Conservation (phyloP, 805 yeast genomes). For the Teunomyces stri region DNA sequence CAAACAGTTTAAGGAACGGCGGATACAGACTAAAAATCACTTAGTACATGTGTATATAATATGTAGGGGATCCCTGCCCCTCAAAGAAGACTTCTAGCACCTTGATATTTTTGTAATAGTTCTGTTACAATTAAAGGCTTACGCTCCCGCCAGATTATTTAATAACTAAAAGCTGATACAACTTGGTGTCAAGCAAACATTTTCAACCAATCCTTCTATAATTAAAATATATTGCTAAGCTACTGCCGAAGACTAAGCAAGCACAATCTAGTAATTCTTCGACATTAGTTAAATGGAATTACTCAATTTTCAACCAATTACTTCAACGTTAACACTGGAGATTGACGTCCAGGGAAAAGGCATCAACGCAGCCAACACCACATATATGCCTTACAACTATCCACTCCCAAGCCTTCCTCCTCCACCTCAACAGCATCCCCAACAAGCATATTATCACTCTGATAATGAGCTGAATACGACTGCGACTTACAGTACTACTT, state of each 20-base stretch:
- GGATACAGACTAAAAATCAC: conserved; percentile 3
- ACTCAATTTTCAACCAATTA: conserved; percentile 1
- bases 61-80: conserved; percentile 1
- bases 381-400: conserved; percentile 2
- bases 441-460: conserved; percentile 3
- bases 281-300: conserved; percentile 2
- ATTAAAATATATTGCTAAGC: neutral
- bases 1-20: conserved; percentile 2
- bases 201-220: neutral
- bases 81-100: neutral
- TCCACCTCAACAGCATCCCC: conserved; percentile 3
- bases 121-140: neutral
- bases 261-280: conserved; percentile 4
- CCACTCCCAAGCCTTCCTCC: conserved; percentile 2
- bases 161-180: neutral
- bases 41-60: neutral
- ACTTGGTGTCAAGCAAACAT: neutral
- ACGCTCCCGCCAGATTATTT: neutral
- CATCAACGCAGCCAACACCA: neutral
- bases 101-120: neutral
- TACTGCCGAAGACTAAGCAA: neutral
- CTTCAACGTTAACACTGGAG: neutral
- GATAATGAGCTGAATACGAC: conserved; percentile 9
- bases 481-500: neutral
- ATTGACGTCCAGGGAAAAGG: neutral